Conservation (phyloP, 2,329 filamentous ascomycete genomes). For the Arthroderma sp. region DNA sequence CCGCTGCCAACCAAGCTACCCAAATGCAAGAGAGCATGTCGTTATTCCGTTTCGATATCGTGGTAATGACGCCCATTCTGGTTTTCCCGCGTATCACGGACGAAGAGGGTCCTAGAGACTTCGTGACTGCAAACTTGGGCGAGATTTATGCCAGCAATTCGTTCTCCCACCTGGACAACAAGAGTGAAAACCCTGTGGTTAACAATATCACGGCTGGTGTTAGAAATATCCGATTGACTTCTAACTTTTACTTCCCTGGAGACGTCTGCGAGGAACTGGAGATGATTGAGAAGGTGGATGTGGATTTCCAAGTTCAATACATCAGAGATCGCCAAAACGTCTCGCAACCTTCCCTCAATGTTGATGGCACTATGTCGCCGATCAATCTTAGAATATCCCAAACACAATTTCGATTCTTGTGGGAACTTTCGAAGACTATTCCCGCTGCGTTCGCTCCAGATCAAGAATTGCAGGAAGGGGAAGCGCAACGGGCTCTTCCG, state of each 20-base stretch:
- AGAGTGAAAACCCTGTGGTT: conserved; percentile 56
- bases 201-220: conserved; percentile 89
- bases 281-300: conserved; percentile 91
- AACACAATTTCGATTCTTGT: conserved; percentile 75
- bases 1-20: conserved; percentile 82
- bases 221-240: conserved; percentile 80
- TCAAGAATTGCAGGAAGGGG: conserved; percentile 54
- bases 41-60: conserved; percentile 85
- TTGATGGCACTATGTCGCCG: conserved; percentile 84
- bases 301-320: conserved; percentile 85
- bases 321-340: conserved; percentile 67
- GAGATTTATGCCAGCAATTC: conserved; percentile 96
- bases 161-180: conserved; percentile 73
- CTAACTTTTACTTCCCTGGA: conserved; percentile 67
- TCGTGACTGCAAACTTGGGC: conserved; percentile 83
- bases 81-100: conserved; percentile 75
- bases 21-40: conserved; percentile 83
- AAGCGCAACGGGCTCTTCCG: conserved; percentile 62
- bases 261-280: conserved; percentile 71
- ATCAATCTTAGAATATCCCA: conserved; percentile 83
- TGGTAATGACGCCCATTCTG: conserved; percentile 89
- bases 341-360: conserved; percentile 78
- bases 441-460: conserved; percentile 76
- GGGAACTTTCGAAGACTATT: conserved; percentile 77
- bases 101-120: conserved; percentile 59